A percentile compares a stretch with the other conserved stretches of the same genome.
phyloP scores from a whole-genome alignment of 495 filamentous ascomycete species.

The Xylaria flabelliformis region DNA sequence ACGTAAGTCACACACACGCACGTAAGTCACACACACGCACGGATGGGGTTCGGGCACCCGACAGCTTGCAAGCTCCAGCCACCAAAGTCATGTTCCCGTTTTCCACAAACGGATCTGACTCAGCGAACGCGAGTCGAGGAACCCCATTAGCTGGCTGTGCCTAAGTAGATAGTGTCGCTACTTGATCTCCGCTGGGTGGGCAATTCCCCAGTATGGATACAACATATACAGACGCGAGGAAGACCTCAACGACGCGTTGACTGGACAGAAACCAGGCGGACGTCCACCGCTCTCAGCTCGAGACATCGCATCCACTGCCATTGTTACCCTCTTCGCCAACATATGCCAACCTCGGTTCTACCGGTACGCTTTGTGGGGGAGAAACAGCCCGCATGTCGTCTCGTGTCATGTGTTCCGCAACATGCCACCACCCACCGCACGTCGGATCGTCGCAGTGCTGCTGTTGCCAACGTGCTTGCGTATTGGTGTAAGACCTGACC shows the following conservation, averaged over 20 bases:
- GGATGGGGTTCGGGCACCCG: conserved; percentile 21
- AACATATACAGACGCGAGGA: conserved; percentile 13
- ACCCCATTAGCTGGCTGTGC: neutral
- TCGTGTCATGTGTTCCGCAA: conserved; percentile 25
- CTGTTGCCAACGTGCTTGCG: neutral
- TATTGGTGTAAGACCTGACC: conserved; percentile 2
- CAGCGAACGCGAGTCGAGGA: conserved; percentile 6
- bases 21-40: conserved; percentile 13
- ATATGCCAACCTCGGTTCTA: neutral
- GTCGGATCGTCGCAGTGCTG: conserved; percentile 8
- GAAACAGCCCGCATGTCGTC: conserved; percentile 4
- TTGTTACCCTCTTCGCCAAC: conserved; percentile 7
- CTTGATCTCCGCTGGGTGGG: neutral
- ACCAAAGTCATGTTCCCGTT: conserved; percentile 5
- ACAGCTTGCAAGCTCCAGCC: neutral
- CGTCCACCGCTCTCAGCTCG: neutral
- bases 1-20: conserved; percentile 1
- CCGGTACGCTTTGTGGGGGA: neutral
- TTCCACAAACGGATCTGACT: conserved; percentile 11
- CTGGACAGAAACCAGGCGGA: neutral
- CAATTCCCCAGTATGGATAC: neutral
- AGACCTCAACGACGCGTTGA: conserved; percentile 1
- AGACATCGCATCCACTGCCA: conserved; percentile 4
- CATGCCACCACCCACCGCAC: conserved; percentile 13
- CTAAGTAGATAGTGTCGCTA: neutral